These are phyloP conservation scores for Populus hybrid DNA, from an alignment of 441 rosid genomes.

Conservation along the genomic window DNA sequence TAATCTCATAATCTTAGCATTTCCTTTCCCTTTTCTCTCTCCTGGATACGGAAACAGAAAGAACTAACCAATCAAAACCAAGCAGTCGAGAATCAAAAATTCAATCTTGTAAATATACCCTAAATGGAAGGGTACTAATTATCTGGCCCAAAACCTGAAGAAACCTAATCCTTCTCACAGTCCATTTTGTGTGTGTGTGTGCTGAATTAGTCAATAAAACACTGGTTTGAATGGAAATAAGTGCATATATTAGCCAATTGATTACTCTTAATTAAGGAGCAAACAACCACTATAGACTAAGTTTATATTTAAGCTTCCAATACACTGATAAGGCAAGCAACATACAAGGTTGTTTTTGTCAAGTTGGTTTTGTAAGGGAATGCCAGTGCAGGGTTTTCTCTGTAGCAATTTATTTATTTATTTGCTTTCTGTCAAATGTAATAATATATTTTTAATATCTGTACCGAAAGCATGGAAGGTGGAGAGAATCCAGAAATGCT, in stretches of 20 bases:
- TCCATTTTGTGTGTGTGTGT: neutral
- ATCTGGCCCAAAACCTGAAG: neutral
- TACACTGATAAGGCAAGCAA: too few relatives aligned
- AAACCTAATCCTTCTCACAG: constrained; percentile 38
- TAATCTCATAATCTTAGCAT: neutral
- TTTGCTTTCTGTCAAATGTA: neutral
- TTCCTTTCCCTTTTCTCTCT: neutral
- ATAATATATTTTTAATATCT: neutral
- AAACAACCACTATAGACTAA: neutral
- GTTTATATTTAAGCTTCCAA: too few relatives aligned
- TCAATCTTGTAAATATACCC: constrained; percentile 34
- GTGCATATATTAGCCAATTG: constrained; percentile 1
- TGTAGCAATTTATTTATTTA: neutral
- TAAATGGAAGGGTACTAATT: constrained; percentile 24
- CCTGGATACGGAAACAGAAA: constrained; percentile 18
- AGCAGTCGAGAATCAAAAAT: constrained; percentile 2
- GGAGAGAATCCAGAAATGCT: constrained; percentile 57
- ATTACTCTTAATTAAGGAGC: neutral
- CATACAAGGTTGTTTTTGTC: constrained; percentile 5
- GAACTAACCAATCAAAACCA: constrained; percentile 32
- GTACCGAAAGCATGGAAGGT: constrained; percentile 34
- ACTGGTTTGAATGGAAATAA: constrained; percentile 16
- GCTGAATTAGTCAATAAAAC: constrained; percentile 7
- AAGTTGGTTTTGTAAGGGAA: constrained; percentile 11
- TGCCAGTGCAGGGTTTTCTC: neutral